Evolutionary conservation across 2,329 filamentous ascomycete genomes (phyloP), one percentile per base, ranked within the genome.

Genomic region (Cladosporium oxysporum): DNA sequence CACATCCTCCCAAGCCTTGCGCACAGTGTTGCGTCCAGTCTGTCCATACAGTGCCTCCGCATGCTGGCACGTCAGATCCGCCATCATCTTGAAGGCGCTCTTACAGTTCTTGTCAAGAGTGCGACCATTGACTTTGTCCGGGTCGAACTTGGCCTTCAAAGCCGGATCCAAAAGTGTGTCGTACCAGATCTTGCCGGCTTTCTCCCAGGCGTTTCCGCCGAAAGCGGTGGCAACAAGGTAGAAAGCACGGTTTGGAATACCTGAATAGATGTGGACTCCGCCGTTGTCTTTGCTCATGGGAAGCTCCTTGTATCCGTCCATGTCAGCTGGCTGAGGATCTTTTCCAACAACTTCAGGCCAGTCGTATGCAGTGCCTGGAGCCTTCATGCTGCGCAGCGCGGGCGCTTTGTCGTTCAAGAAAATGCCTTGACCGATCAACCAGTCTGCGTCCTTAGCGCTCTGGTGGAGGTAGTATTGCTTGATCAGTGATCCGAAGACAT

Each of bases 361-460:
- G 41, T 62, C 28, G n/a, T 62, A 62, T 14, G 59, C 59, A 10
- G 59, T 62, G 1, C 59, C 59, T 50, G 59, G 59, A n/a, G 31
- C 28, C 31, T 62, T 62, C 59, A 62, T 62, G 59, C 31, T 62
- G 18, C 59, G 44, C 11, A 62, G n/a, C 14, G 59, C 59, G 3
- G 31, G 28, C 18, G 28, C 59, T 35, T 62, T 62, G 41, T 23
- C 29, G 31, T 29, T 37, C 44, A 62, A 18, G 28, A 62, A 62
- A 3, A 33, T 35, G 5, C 44, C 59, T 35, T 62, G 28, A 12
- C 59, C 59, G 4, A 62, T 62, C 18, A 62, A 21, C 59, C 59
- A 62, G 47, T 62, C 44, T 21, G 59, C 28, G 2, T 62, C 44
- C 16, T 6, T 47, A 10, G 59, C 28, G 2, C 12, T 23, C 12